Evolutionary conservation across 78 protist genomes (phyloP).

Genomic region (Trichosphaerium sp.): DNA sequence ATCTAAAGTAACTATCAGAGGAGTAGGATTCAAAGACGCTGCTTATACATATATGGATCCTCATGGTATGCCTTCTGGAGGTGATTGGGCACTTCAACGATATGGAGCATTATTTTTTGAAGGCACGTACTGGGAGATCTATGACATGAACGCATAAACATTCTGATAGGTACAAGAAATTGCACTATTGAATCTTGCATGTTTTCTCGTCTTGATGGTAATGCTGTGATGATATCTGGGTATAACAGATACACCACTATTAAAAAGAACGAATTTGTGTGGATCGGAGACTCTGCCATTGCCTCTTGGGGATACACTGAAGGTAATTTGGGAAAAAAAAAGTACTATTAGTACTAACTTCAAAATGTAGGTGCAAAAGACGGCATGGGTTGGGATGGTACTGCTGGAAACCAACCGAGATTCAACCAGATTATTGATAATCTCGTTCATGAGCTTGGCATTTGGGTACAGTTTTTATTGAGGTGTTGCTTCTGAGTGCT

Average conservation of each 20-base stretch:
- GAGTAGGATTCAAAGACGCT: constrained; percentile 5
- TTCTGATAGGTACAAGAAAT: too few species aligned
- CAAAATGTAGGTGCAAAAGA: not conserved
- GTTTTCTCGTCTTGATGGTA: constrained; percentile 8
- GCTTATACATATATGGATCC: constrained; percentile 14
- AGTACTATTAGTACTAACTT: not conserved
- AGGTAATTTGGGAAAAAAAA: too few species aligned
- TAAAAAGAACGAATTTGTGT: not conserved
- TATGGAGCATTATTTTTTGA: constrained; percentile 10
- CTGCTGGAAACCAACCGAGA: constrained; percentile 12
- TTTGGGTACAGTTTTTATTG: too few species aligned
- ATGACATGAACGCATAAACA: too few species aligned
- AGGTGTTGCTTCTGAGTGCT: too few species aligned
- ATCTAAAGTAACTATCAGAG: not conserved
- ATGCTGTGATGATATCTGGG: constrained; percentile 3
- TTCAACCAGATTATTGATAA: not conserved
- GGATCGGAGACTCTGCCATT: constrained; percentile 4
- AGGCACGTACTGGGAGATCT: not conserved
- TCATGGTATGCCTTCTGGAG: constrained; percentile 35
- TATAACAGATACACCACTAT: too few species aligned
- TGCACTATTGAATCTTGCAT: not conserved
- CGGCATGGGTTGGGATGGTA: constrained; percentile 14
- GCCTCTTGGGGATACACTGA: constrained; percentile 27
- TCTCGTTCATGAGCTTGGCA: constrained; percentile 20
- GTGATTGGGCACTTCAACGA: constrained; percentile 43